Base-by-base conservation (phyloP, 1,284 basidiomycete genomes). In the Spongiforma sp. region DNA sequence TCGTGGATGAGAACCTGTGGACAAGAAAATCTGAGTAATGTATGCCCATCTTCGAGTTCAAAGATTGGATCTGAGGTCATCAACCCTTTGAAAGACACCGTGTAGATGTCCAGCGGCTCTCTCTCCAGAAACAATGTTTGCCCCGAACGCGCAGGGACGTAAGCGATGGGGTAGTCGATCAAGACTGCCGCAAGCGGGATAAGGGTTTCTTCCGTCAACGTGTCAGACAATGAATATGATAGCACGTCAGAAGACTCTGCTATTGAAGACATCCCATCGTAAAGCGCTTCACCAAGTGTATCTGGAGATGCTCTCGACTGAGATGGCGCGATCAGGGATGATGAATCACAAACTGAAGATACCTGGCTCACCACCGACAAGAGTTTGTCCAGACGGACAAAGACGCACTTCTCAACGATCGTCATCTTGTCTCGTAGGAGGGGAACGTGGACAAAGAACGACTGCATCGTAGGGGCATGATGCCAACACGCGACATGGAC, bases 101-200 rank as follows among this genome's bases (percentile, higher is more conserved):
- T 79, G 69, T 86, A 88, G 4, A 87, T 72, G 59, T 85, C 81
- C 50, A 88, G 75, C 2, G 78, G 69, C 3, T 82, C 78, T 30
- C 79, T 73, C 46, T 72, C 71, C 28, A 88, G 76, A 69, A 84
- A 85, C 10, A 74, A 66, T 2, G 73, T 77, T 43, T 76, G 73
- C 4, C 72, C 66, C 4, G 72, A 55, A 21, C 73, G 72, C 10
- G 67, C 62, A n/a, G 86, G 86, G 30, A 82, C 72, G 64, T 88
- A 88, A 21, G 84, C 86, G 10, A 87, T 79, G 12, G 84, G 83
- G 63, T 88, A 89, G 67, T 87, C 87, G 41, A 89, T 80, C 28
- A 88, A 71, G 34, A 86, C 66, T 5, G 82, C 87, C 12, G 86
- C 84, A 3, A 89, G 75, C 37, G 86, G 82, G 46, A 88, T 73